These are phyloP conservation scores for Wickerhamiella hasegawae DNA, from an alignment of 805 yeast genomes.

Conservation along the genomic window DNA sequence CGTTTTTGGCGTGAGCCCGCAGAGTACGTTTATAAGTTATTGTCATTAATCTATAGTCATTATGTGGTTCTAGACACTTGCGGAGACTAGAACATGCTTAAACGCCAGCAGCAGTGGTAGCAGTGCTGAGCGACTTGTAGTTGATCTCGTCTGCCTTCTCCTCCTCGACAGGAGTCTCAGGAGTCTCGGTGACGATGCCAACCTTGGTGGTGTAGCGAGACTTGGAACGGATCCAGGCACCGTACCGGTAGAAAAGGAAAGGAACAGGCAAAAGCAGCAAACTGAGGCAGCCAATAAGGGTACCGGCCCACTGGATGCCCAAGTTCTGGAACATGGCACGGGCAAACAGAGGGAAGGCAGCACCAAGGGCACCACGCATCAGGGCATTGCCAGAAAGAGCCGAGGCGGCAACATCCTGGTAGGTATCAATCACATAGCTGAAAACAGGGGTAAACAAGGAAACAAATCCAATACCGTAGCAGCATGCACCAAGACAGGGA, in stretches of 20 bases:
- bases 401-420: constrained; percentile 58
- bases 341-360: constrained; percentile 58
- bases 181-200: no score
- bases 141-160: constrained; percentile 58
- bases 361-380: constrained; percentile 50
- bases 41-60: no score
- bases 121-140: no score
- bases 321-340: constrained; percentile 49
- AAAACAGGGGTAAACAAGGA: constrained; percentile 52
- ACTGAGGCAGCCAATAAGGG: constrained; percentile 49
- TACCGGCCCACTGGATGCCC: constrained; percentile 70
- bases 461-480: constrained; percentile 53
- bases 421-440: constrained; percentile 59
- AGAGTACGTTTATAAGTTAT: no score
- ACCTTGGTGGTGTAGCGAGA: constrained; percentile 37
- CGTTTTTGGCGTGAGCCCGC: constrained; percentile 32
- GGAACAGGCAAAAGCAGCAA: constrained; percentile 49
- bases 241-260: constrained; percentile 41
- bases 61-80: no score
- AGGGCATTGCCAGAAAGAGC: constrained; percentile 63
- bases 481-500: constrained; percentile 51
- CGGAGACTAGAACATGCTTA: no score
- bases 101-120: no score
- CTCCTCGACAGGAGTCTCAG: constrained; percentile 27
- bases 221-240: constrained; percentile 35